These are phyloP conservation scores for Pseudozyma flocculosa DNA, from an alignment of 1,284 basidiomycete species.

Conservation along the genomic window DNA sequence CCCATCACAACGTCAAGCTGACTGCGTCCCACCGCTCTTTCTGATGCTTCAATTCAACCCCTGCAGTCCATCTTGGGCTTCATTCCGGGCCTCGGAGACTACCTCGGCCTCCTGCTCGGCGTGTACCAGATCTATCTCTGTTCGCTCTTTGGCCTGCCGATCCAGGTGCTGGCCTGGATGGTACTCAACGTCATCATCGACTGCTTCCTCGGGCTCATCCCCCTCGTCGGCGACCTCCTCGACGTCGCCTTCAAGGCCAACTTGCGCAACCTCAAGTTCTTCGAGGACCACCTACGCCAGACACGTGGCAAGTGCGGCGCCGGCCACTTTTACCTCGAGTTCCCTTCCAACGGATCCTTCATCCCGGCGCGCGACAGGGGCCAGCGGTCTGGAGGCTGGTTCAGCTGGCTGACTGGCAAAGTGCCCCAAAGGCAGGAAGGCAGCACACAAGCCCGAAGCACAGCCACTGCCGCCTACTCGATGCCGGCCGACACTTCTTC, in stretches of 20 bases:
- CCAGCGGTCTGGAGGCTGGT: too few species aligned
- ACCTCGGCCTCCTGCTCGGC: constrained; percentile 43
- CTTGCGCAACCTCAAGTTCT: constrained; percentile 43
- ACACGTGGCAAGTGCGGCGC: constrained; percentile 25
- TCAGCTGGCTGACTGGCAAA: too few species aligned
- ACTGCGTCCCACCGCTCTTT: too few species aligned
- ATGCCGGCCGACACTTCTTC: too few species aligned
- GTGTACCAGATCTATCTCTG: constrained; percentile 51
- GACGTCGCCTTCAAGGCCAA: constrained; percentile 56
- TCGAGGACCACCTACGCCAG: constrained; percentile 48
- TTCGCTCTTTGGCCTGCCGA: constrained; percentile 49
- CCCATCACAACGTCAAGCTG: too few species aligned
- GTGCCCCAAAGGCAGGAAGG: too few species aligned
- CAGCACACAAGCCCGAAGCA: too few species aligned
- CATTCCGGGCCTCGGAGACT: constrained; percentile 53
- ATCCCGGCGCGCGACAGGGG: constrained; percentile 1
- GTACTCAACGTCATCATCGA: constrained; percentile 49
- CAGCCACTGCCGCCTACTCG: too few species aligned
- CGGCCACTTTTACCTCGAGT: constrained; percentile 29
- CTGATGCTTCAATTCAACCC: too few species aligned
- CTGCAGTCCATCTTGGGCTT: constrained; percentile 30
- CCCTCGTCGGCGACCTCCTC: constrained; percentile 52
- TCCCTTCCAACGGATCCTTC: constrained; percentile 20
- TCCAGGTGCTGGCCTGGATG: constrained; percentile 42
- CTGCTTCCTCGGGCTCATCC: constrained; percentile 48